These are phyloP conservation scores for Rhizophora mangle DNA, from an alignment of 345 rosid species.

Conservation along the genomic window DNA sequence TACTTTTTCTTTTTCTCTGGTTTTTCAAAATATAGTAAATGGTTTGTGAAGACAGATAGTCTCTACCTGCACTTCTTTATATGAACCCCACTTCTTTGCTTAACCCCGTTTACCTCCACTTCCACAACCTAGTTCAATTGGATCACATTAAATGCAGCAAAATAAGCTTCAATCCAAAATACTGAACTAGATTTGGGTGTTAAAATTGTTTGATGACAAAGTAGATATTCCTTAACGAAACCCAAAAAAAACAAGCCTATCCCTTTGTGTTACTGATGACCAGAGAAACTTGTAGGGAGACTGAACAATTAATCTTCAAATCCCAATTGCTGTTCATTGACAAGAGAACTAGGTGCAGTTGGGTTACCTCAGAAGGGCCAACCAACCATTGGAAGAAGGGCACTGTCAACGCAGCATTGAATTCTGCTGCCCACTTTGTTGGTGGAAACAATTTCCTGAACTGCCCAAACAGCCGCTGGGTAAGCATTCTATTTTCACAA, in stretches of 20 bases:
- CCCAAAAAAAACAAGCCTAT: too few species aligned
- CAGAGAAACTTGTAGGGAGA: too few species aligned
- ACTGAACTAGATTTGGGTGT: too few species aligned
- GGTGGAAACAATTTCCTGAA: slow-evolving; percentile 88
- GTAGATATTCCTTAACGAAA: too few species aligned
- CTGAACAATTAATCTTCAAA: too few species aligned
- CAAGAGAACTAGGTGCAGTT: not conserved
- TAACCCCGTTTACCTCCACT: slow-evolving; percentile 78
- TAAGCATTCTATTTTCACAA: not conserved
- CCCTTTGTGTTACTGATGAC: too few species aligned
- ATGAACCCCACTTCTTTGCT: slow-evolving; percentile 89
- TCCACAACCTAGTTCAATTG: slow-evolving; percentile 51
- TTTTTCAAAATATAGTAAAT: not conserved
- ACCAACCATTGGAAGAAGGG: slow-evolving; percentile 96
- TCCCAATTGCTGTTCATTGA: not conserved
- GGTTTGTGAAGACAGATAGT: not conserved
- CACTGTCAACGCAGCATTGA: slow-evolving; percentile 87
- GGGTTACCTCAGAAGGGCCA: slow-evolving; percentile 81
- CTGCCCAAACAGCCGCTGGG: slow-evolving; percentile 33
- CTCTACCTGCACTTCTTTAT: slow-evolving; percentile 75
- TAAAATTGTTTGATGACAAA: too few species aligned
- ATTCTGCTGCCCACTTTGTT: slow-evolving; percentile 93
- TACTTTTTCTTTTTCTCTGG: too few species aligned
- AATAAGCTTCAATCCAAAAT: not conserved
- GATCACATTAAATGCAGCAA: not conserved